Conservation (phyloP, 805 yeast genomes). For the Starmerella khaoyaiensis region DNA sequence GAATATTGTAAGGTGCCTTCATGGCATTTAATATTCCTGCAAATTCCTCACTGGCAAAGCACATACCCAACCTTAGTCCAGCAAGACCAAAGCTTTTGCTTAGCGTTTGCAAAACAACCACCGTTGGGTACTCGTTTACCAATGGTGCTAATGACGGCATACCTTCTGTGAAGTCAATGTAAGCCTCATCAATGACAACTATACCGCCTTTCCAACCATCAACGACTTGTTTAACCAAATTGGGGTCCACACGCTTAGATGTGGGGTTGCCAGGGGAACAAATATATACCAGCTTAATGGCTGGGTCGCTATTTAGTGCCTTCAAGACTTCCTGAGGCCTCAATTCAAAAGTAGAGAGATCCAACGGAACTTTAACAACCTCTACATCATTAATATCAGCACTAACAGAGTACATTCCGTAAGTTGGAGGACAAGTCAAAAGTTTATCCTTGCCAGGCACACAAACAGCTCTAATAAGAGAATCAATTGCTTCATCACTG, state of each 20-base stretch:
- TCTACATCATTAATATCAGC: conserved; percentile 82
- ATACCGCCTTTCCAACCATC: conserved; percentile 59
- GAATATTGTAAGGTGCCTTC: conserved; percentile 93
- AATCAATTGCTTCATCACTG: conserved; percentile 89
- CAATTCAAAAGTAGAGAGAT: conserved; percentile 41
- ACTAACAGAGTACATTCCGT: conserved; percentile 91
- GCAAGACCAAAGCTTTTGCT: conserved; percentile 95
- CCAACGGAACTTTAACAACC: conserved; percentile 60
- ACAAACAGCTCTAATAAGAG: conserved; percentile 73
- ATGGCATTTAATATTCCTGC: conserved; percentile 65
- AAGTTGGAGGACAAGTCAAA: conserved; percentile 85
- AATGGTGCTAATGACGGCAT: conserved; percentile 55
- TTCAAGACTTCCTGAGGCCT: conserved; percentile 44
- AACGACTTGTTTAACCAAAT: conserved; percentile 38
- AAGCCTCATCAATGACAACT: conserved; percentile 81
- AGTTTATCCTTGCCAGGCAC: conserved; percentile 72
- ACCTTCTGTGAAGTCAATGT: conserved; percentile 67
- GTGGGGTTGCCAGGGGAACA: conserved; percentile 98
- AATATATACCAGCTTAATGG: conserved; percentile 62
- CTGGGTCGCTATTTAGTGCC: conserved; percentile 40
- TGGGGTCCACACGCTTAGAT: conserved; percentile 45
- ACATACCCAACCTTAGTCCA: conserved; percentile 79
- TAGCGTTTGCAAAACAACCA: conserved; percentile 80
- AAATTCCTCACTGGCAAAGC: conserved; percentile 50
- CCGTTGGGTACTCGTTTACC: conserved; percentile 68